Evolutionary conservation across 352 stramenopile species (phyloP).

Genomic region (Pythium aristosporum): DNA sequence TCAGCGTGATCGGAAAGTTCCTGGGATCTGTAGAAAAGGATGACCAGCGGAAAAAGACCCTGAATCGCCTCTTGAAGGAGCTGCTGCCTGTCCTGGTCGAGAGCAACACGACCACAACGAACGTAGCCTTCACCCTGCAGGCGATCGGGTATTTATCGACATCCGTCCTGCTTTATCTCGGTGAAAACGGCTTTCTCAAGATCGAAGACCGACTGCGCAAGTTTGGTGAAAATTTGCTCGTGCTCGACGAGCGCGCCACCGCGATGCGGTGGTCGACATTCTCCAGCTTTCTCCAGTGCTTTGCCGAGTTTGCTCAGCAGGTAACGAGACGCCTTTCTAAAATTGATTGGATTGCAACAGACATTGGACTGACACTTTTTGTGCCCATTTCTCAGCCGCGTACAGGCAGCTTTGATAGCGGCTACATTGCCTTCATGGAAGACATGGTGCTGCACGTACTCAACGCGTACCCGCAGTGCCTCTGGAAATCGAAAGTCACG

Average conservation of each 20-base stretch:
- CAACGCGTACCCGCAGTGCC: slow-evolving; percentile 56
- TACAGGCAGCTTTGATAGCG: slow-evolving; percentile 34
- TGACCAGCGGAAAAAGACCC: slow-evolving; percentile 54
- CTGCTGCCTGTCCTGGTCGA: slow-evolving; percentile 61
- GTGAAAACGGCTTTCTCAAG: slow-evolving; percentile 46
- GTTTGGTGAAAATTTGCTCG: slow-evolving; percentile 71
- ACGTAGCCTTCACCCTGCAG: slow-evolving; percentile 56
- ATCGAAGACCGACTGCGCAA: slow-evolving; percentile 68
- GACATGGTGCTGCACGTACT: slow-evolving; percentile 62
- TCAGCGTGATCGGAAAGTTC: slow-evolving; percentile 42
- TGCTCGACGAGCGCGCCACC: slow-evolving; percentile 45
- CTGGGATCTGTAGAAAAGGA: slow-evolving; percentile 38
- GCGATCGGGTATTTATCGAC: slow-evolving; percentile 45
- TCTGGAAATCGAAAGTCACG: slow-evolving; percentile 57
- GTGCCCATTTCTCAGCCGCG: slow-evolving; percentile 4
- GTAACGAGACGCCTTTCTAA: slow-evolving; percentile 10
- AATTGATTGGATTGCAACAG: not conserved
- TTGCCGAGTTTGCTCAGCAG: slow-evolving; percentile 54
- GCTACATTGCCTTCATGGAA: slow-evolving; percentile 52
- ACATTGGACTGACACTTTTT: slow-evolving; percentile 5
- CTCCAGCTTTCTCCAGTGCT: slow-evolving; percentile 57
- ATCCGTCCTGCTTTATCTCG: slow-evolving; percentile 54
- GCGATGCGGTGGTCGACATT: slow-evolving; percentile 58
- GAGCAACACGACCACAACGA: slow-evolving; percentile 30
- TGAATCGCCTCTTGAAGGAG: slow-evolving; percentile 78